Evolutionary conservation across 805 yeast species (phyloP), one percentile per base, ranked within the genome.

Genomic region (Metschnikowia shivogae): DNA sequence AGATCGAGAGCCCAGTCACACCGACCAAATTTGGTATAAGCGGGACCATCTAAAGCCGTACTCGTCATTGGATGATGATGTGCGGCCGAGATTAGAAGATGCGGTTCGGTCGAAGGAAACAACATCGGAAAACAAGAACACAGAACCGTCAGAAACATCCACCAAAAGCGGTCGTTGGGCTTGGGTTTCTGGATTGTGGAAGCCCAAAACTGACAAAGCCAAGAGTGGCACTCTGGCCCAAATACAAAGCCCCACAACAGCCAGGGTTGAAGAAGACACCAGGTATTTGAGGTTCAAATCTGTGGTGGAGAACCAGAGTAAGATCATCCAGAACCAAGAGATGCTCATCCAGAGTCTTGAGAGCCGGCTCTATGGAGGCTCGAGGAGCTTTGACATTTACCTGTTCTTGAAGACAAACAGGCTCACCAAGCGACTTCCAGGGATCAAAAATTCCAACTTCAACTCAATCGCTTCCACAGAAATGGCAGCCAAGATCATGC

Each of bases 311-410:
- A 39, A 19, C 14, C 42, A 39, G 24, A 31, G 12, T 9, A 30
- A 39, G 19, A 34, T 30, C 11, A 20, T 39, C 14, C 28, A 32
- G 4, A 39, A 24, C 22, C 42, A 39, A n/a, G 42, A 39, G 14
- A 29, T 24, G 19, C 35, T 39, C 29, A 39, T 39, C 11, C 42
- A 22, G 13, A 39, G 32, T 22, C 42, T 39, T n/a, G 42, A 39
- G 22, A 39, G 10, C 20, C 31, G 24, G 42, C 42, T 39, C 36
- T 39, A 39, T 24, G 30, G 42, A 10, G 42, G 42, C 11, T 22
- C 35, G 11, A 7, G 6, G 3, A 6, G 26, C 11, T 39, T 39
- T 6, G 22, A 20, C 22, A 31, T 39, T 10, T 39, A 39, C 14
- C 35, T 28, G n/a, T 39, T 39, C 24, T 17, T 39, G 12, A 30